Evolutionary conservation across 2,329 filamentous ascomycete species (phyloP).

Genomic region (Hymenoscyphus repandus): DNA sequence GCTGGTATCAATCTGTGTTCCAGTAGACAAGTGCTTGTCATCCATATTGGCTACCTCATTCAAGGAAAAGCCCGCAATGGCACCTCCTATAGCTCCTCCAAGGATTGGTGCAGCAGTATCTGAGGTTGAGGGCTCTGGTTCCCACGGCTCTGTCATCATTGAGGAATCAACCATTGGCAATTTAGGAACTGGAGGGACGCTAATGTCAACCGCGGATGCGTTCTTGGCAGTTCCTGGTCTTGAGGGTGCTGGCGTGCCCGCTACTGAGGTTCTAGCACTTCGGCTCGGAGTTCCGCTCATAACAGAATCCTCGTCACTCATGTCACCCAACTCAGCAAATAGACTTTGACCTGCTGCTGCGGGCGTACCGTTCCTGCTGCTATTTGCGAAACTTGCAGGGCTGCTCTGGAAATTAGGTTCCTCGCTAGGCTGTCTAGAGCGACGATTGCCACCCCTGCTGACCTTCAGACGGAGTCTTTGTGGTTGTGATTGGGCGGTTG

Average conservation of each 20-base stretch:
- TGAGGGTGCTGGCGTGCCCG: constrained; percentile 36
- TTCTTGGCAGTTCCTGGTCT: constrained; percentile 27
- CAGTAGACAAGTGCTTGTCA: background rate
- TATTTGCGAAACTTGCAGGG: constrained; percentile 50
- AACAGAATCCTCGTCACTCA: constrained; percentile 69
- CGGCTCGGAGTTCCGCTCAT: constrained; percentile 50
- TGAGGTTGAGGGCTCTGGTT: constrained; percentile 29
- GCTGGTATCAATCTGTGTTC: background rate
- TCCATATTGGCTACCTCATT: constrained; percentile 9
- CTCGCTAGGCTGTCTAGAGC: constrained; percentile 57
- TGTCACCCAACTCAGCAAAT: constrained; percentile 82
- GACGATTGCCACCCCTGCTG: constrained; percentile 56
- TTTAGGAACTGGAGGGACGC: constrained; percentile 46
- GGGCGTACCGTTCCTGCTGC: constrained; percentile 44
- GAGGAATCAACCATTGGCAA: constrained; percentile 52
- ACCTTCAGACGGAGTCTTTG: constrained; percentile 68
- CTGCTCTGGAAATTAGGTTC: constrained; percentile 54
- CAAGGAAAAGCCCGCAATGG: constrained; percentile 16
- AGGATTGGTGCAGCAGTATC: constrained; percentile 18
- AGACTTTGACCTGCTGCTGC: constrained; percentile 65
- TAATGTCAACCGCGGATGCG: constrained; percentile 38
- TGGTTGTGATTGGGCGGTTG: constrained; percentile 52
- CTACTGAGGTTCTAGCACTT: constrained; percentile 37
- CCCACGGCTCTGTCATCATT: constrained; percentile 56
- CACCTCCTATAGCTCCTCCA: constrained; percentile 10